These are phyloP conservation scores for Candida mesenterica DNA, from an alignment of 1,139 yeast genomes.

Conservation along the genomic window DNA sequence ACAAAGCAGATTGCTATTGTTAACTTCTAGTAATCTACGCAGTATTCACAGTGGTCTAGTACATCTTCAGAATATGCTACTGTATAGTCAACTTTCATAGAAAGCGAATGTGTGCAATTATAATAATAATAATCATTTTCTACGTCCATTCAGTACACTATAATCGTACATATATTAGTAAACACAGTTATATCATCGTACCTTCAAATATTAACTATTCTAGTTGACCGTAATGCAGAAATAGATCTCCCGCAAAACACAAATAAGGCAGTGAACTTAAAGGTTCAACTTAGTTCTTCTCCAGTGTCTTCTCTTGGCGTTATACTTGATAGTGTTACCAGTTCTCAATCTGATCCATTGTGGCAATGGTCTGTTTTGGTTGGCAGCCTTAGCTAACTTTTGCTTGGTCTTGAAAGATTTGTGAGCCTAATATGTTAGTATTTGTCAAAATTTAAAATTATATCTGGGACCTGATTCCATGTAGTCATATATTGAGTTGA, in stretches of 20 bases:
- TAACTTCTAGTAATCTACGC: too few relatives aligned
- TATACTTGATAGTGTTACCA: slow-evolving; percentile 96
- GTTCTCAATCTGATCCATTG: slow-evolving; percentile 99
- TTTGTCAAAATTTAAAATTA: too few relatives aligned
- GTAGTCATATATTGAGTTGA: too few relatives aligned
- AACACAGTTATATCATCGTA: slow-evolving; percentile 4
- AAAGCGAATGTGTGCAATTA: too few relatives aligned
- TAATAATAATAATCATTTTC: neutral
- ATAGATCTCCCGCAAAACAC: slow-evolving; percentile 1
- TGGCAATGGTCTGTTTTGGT: slow-evolving; percentile 99
- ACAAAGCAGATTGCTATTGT: too few relatives aligned
- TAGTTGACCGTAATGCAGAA: slow-evolving; percentile 1
- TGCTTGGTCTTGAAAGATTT: slow-evolving; percentile 98
- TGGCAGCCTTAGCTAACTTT: slow-evolving; percentile 98
- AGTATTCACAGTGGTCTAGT: too few relatives aligned
- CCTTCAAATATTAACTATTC: slow-evolving; percentile 2
- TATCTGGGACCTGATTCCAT: neutral
- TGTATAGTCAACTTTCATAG: too few relatives aligned
- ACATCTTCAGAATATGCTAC: too few relatives aligned
- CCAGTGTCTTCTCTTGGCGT: slow-evolving; percentile 99
- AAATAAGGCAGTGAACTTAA: slow-evolving; percentile 47
- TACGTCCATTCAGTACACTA: neutral
- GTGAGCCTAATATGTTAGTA: slow-evolving; percentile 65
- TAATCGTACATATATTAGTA: slow-evolving; percentile 3
- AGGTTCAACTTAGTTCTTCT: slow-evolving; percentile 99